Conservation (phyloP, 2,329 filamentous ascomycete species). For the Aurifilum marmelostoma region DNA sequence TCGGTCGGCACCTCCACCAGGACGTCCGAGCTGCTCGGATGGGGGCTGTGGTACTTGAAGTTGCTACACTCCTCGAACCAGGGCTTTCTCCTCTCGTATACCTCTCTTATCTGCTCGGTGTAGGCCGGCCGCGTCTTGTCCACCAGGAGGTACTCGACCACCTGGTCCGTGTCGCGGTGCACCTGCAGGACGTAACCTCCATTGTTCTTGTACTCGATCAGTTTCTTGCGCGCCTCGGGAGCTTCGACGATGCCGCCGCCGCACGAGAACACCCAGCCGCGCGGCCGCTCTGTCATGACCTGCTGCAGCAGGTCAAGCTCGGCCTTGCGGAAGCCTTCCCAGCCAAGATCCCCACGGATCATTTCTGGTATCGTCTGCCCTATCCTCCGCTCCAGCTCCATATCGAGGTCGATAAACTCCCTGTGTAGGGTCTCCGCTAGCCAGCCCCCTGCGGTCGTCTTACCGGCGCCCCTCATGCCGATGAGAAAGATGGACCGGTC, state of each 20-base stretch:
- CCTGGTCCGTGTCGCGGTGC: slow-evolving; percentile 82
- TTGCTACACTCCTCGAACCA: slow-evolving; percentile 96
- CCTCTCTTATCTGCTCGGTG: slow-evolving; percentile 86
- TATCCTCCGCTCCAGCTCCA: slow-evolving; percentile 75
- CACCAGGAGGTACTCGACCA: slow-evolving; percentile 84
- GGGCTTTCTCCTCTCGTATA: slow-evolving; percentile 85
- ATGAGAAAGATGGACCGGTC: slow-evolving; percentile 86
- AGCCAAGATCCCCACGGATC: slow-evolving; percentile 71
- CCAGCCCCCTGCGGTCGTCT: slow-evolving; percentile 91
- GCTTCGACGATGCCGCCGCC: slow-evolving; percentile 93
- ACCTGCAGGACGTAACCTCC: slow-evolving; percentile 87
- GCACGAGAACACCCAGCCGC: slow-evolving; percentile 85
- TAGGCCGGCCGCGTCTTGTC: slow-evolving; percentile 94
- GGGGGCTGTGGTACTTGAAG: slow-evolving; percentile 86
- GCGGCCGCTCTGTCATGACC: slow-evolving; percentile 73
- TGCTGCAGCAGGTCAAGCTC: slow-evolving; percentile 76
- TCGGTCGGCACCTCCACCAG: slow-evolving; percentile 60
- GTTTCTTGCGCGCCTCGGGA: slow-evolving; percentile 74
- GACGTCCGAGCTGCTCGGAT: slow-evolving; percentile 46
- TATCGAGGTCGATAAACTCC: slow-evolving; percentile 84
- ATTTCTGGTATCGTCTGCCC: slow-evolving; percentile 84
- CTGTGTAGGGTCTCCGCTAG: slow-evolving; percentile 75
- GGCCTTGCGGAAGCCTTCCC: slow-evolving; percentile 83
- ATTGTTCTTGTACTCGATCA: slow-evolving; percentile 71
- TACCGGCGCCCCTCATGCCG: slow-evolving; percentile 95